A percentile compares a stretch with the other conserved stretches of the same genome.
phyloP scores from a whole-genome alignment of 225 moss, liverwort and hornwort species.

The Neckera pumila region DNA sequence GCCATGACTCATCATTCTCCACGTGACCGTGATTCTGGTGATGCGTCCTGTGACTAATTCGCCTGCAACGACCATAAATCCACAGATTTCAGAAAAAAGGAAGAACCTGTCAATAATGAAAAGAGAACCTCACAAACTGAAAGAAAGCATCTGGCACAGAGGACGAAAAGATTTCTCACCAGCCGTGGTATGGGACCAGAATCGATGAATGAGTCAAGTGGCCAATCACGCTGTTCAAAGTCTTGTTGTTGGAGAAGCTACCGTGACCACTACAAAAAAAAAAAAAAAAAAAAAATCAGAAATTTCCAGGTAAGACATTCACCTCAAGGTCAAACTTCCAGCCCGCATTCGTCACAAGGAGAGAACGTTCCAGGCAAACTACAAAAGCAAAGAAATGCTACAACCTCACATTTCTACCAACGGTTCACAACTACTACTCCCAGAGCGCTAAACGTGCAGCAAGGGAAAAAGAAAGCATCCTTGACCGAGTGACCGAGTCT shows the following conservation, averaged over 20 bases:
- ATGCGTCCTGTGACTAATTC: constrained; percentile 93
- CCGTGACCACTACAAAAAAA: constrained; percentile 58
- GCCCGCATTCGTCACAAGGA: neutral
- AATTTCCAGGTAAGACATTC: neutral
- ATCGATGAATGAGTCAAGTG: constrained; percentile 86
- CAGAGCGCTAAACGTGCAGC: neutral
- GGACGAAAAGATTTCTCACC: constrained; percentile 17
- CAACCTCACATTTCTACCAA: neutral
- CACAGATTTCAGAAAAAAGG: neutral
- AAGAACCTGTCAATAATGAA: neutral
- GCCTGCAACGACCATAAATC: constrained; percentile 16
- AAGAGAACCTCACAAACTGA: neutral
- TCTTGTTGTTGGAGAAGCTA: constrained; percentile 82
- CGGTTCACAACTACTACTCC: neutral
- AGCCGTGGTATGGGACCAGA: constrained; percentile 82
- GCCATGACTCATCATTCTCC: constrained; percentile 97
- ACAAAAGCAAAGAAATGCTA: neutral
- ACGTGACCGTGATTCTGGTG: constrained; percentile 93
- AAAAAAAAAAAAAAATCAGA: neutral
- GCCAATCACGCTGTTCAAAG: constrained; percentile 59
- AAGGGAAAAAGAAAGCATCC: neutral
- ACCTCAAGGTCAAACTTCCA: neutral
- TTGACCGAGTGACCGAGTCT: neutral
- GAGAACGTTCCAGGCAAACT: neutral
- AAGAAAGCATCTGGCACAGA: neutral